Evolutionary conservation across 2,329 filamentous ascomycete species (phyloP).

Genomic region (Cladosporium phlei): DNA sequence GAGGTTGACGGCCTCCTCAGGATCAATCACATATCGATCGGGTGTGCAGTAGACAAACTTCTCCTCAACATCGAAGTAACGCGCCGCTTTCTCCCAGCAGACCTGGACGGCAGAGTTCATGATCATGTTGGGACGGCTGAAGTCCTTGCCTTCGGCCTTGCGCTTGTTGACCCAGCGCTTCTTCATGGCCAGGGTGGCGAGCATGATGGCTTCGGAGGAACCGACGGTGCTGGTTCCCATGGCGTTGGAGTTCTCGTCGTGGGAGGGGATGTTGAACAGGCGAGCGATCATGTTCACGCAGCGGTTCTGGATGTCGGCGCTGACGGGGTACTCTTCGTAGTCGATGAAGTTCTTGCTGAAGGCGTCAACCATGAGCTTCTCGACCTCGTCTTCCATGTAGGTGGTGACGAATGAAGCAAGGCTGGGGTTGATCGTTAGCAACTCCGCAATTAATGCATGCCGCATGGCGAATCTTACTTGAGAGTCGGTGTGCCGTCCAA

Average conservation of each 20-base stretch:
- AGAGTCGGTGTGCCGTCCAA: constrained; percentile 88
- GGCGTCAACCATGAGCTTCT: constrained; percentile 89
- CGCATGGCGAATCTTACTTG: constrained; percentile 58
- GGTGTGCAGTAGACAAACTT: constrained; percentile 65
- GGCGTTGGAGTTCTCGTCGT: constrained; percentile 54
- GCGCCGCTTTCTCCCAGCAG: constrained; percentile 80
- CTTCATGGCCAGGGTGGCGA: constrained; percentile 86
- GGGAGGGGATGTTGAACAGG: constrained; percentile 73
- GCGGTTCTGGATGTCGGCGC: constrained; percentile 67
- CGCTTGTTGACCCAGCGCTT: constrained; percentile 86
- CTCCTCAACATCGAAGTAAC: constrained; percentile 72
- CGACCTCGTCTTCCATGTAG: constrained; percentile 95
- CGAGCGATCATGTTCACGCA: constrained; percentile 72
- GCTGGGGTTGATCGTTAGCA: no score
- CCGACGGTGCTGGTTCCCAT: constrained; percentile 87
- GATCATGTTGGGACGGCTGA: constrained; percentile 79
- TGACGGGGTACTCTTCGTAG: constrained; percentile 49
- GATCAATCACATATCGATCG: constrained; percentile 60
- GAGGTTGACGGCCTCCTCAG: constrained; percentile 56
- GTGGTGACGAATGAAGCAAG: constrained; percentile 92
- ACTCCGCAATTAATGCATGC: no score
- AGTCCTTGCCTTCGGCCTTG: constrained; percentile 74
- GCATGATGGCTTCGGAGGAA: constrained; percentile 83
- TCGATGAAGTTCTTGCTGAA: constrained; percentile 85
- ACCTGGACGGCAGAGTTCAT: constrained; percentile 97